Evolutionary conservation across 208 protist genomes (phyloP).

Genomic region (Acanthamoeba lugdunensis): DNA sequence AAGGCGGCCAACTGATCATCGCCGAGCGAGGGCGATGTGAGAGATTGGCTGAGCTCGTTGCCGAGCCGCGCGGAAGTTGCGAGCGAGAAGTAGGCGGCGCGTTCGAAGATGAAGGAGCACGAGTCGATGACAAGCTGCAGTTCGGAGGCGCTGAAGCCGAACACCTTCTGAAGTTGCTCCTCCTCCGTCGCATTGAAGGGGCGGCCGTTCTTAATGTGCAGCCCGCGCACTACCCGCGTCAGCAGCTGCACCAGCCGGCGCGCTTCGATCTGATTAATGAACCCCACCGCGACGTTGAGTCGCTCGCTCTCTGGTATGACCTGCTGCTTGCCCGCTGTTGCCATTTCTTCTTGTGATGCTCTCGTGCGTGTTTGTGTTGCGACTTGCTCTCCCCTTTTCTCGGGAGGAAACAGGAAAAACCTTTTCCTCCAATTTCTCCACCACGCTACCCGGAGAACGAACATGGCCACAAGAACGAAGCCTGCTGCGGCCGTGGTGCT

Average conservation of each 20-base stretch:
- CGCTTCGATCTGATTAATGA: not conserved
- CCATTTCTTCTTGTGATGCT: not conserved
- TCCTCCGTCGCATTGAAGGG: slow-evolving; percentile 76
- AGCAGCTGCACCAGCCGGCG: slow-evolving; percentile 9
- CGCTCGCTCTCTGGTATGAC: not conserved
- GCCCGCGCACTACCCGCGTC: not conserved
- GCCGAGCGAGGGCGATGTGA: not conserved
- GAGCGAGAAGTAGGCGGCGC: slow-evolving; percentile 79
- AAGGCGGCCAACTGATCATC: slow-evolving; percentile 65
- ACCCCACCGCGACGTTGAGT: not conserved
- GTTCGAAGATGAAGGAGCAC: slow-evolving; percentile 82
- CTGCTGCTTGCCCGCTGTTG: not conserved
- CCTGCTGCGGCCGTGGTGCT: too few species aligned
- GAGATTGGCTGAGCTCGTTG: slow-evolving; percentile 67
- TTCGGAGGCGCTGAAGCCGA: slow-evolving; percentile 70
- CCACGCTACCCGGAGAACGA: too few species aligned
- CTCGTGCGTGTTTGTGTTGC: not conserved
- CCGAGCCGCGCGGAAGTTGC: not conserved
- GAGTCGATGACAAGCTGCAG: slow-evolving; percentile 76
- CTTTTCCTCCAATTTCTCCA: not conserved
- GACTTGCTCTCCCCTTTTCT: not conserved
- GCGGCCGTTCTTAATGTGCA: slow-evolving; percentile 29
- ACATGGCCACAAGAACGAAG: too few species aligned
- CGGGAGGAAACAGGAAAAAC: not conserved
- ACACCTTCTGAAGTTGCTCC: slow-evolving; percentile 76